Conservation (phyloP, 345 rosid genomes). For the Acer negundo region DNA sequence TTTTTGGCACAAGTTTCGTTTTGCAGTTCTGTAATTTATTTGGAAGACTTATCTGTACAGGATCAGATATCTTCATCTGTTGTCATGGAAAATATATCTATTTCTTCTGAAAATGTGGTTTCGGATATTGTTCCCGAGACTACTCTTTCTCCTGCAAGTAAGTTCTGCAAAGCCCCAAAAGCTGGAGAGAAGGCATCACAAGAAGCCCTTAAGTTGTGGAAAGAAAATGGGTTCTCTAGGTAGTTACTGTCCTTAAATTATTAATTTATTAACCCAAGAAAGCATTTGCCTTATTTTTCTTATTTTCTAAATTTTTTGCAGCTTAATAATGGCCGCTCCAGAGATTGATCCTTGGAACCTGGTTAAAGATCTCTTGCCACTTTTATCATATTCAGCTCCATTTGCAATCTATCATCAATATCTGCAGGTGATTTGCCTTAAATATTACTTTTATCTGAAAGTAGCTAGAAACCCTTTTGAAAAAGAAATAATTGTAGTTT, state of each 20-base stretch:
- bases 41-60: constrained; percentile 27
- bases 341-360: constrained; percentile 76
- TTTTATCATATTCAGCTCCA: constrained; percentile 80
- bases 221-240: constrained; percentile 90
- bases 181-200: constrained; percentile 72
- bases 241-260: constrained; percentile 26
- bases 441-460: not conserved
- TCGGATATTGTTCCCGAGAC: constrained; percentile 30
- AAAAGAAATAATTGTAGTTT: not conserved
- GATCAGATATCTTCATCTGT: constrained; percentile 43
- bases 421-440: constrained; percentile 59
- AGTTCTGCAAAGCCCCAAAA: constrained; percentile 56
- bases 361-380: constrained; percentile 71
- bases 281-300: not conserved
- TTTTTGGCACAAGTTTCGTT: not conserved
- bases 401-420: constrained; percentile 92
- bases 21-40: constrained; percentile 17
- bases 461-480: not conserved
- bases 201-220: constrained; percentile 67
- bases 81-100: constrained; percentile 37
- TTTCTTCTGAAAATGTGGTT: constrained; percentile 42
- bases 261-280: constrained; percentile 7
- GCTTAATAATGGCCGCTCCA: constrained; percentile 84
- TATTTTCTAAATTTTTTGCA: constrained; percentile 36
- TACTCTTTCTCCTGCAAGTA: constrained; percentile 27